phyloP scores from a whole-genome alignment of 2,329 filamentous ascomycete genomes.

The Lachnum nothofagi region DNA sequence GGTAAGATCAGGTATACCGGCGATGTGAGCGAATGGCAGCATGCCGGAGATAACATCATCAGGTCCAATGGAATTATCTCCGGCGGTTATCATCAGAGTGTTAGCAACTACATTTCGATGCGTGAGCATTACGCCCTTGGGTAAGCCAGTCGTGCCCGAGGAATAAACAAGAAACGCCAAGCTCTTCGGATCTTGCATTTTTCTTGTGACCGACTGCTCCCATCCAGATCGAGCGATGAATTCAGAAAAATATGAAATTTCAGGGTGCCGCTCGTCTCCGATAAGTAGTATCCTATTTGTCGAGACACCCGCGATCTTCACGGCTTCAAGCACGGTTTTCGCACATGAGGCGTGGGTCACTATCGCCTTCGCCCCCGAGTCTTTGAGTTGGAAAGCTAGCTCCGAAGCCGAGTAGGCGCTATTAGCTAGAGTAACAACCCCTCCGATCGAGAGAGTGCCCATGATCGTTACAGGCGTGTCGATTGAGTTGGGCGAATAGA shows the following conservation, averaged over 20 bases:
- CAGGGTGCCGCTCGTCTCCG: constrained; percentile 58
- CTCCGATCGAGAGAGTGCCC: constrained; percentile 76
- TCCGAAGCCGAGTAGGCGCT: constrained; percentile 80
- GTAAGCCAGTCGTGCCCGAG: constrained; percentile 40
- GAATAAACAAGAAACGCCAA: constrained; percentile 73
- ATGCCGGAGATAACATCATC: too few species aligned
- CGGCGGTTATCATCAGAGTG: constrained; percentile 55
- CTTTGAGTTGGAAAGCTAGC: constrained; percentile 72
- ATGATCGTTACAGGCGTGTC: constrained; percentile 72
- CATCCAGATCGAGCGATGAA: constrained; percentile 55
- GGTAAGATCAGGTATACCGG: constrained; percentile 8
- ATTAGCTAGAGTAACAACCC: constrained; percentile 72
- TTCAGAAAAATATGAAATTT: constrained; percentile 64
- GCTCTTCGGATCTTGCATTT: constrained; percentile 67
- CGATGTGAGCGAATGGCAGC: constrained; percentile 82
- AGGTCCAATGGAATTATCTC: constrained; percentile 50
- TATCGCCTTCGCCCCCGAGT: constrained; percentile 66
- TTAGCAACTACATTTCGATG: constrained; percentile 79
- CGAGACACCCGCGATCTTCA: constrained; percentile 60
- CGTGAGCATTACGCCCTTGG: constrained; percentile 82
- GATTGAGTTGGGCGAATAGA: constrained; percentile 79
- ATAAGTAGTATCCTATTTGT: constrained; percentile 67
- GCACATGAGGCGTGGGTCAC: constrained; percentile 66
- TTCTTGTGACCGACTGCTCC: constrained; percentile 54
- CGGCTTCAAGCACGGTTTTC: constrained; percentile 59